A percentile compares a stretch with the other conserved stretches of the same genome.
These are phyloP conservation scores for Hypoxylon sp. DNA, from an alignment of 2,329 filamentous ascomycete genomes.

Conservation along the genomic window DNA sequence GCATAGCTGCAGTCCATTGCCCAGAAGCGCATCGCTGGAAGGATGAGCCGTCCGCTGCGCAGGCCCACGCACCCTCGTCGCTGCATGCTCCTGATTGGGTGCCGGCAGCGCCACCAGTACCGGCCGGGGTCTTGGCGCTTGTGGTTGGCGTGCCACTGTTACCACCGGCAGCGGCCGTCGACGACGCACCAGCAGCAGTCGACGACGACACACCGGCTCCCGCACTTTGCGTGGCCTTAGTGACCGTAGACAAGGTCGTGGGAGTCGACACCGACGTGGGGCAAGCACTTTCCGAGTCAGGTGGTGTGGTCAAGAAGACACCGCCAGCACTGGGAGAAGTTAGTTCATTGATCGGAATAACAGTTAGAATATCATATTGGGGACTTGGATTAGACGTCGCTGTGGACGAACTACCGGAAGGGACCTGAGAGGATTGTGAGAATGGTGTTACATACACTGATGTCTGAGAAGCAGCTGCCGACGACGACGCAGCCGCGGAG, in stretches of 20 bases:
- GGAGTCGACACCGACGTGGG: conserved; percentile 35
- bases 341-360: conserved; percentile 48
- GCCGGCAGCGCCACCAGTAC: conserved; percentile 42
- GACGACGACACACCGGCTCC: conserved; percentile 33
- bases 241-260: conserved; percentile 45
- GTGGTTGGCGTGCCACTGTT: conserved; percentile 31
- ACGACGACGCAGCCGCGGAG: conserved; percentile 46
- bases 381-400: conserved; percentile 7
- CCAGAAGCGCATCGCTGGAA: conserved; percentile 76
- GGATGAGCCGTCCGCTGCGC: conserved; percentile 65
- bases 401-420: not conserved
- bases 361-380: conserved; percentile 36
- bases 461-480: conserved; percentile 26
- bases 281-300: conserved; percentile 44
- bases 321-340: conserved; percentile 58
- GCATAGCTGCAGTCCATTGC: conserved; percentile 64
- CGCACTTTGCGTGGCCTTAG: conserved; percentile 34
- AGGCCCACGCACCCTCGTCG: conserved; percentile 71
- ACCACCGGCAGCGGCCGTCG: conserved; percentile 37
- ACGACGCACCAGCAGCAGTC: conserved; percentile 33
- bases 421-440: conserved; percentile 18
- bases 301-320: conserved; percentile 59
- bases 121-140: conserved; percentile 41
- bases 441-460: conserved; percentile 46
- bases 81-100: conserved; percentile 59